Conservation (phyloP, 345 rosid genomes). For the Arabidopsis arenosa region DNA sequence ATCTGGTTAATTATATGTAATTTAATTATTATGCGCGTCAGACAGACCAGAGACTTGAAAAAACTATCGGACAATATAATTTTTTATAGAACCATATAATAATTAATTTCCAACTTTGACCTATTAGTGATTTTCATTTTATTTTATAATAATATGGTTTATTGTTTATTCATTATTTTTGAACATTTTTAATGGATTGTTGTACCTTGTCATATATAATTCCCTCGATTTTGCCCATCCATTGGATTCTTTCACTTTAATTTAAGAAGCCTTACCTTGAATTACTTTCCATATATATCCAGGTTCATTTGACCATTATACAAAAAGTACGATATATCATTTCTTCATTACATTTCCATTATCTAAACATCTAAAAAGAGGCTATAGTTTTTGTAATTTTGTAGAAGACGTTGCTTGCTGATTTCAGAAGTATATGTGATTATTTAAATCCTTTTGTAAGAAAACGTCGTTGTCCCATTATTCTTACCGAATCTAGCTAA, state of each 20-base stretch:
- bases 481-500: not conserved
- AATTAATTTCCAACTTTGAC: slow-evolving; percentile 6
- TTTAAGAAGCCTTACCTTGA: not conserved
- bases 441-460: not conserved
- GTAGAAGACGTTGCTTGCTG: not conserved
- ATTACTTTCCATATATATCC: not conserved
- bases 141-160: not conserved
- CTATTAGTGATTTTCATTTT: not conserved
- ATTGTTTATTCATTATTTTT: not conserved
- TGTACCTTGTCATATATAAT: not conserved
- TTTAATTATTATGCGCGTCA: not conserved
- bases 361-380: not conserved
- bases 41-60: no score
- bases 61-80: not conserved
- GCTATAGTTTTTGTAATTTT: not conserved
- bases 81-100: not conserved
- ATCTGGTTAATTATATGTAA: not conserved
- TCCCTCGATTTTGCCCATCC: not conserved
- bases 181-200: not conserved
- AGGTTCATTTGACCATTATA: not conserved
- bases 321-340: not conserved
- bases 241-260: slow-evolving; percentile 11
- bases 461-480: not conserved
- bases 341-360: not conserved
- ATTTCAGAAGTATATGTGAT: not conserved